These are phyloP conservation scores for Collybia sp. DNA, from an alignment of 768 basidiomycete species.

Conservation along the genomic window DNA sequence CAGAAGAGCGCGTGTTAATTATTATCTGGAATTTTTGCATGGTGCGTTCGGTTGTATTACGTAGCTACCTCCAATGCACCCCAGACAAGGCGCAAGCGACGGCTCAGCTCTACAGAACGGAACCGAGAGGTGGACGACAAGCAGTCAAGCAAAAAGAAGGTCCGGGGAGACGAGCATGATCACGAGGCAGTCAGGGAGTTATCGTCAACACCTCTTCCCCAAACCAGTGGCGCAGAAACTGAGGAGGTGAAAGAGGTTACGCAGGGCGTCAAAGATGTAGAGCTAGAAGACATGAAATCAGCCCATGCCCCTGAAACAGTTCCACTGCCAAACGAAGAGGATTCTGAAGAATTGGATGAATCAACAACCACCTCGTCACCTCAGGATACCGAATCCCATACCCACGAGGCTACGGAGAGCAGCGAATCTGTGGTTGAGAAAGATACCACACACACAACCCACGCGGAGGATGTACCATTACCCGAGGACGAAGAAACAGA, in stretches of 20 bases:
- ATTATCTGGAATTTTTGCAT: slow-evolving; percentile 3
- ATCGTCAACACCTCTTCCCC: slow-evolving; percentile 20
- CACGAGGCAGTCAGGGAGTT: slow-evolving; percentile 11
- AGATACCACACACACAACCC: neutral
- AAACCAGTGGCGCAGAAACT: slow-evolving; percentile 24
- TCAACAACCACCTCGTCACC: neutral
- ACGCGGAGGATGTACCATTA: slow-evolving; percentile 4
- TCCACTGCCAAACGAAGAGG: slow-evolving; percentile 32
- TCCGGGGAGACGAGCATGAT: slow-evolving; percentile 35
- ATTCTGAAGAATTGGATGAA: slow-evolving; percentile 33
- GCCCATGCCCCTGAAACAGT: slow-evolving; percentile 26
- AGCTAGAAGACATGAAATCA: slow-evolving; percentile 41
- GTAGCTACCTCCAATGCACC: slow-evolving; percentile 75
- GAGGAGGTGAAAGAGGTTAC: slow-evolving; percentile 68
- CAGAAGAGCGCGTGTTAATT: slow-evolving; percentile 18
- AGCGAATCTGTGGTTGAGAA: too few species aligned
- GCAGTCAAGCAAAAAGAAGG: slow-evolving; percentile 36
- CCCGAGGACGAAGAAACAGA: slow-evolving; percentile 3
- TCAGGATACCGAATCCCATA: too few species aligned
- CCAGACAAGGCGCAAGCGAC: slow-evolving; percentile 62
- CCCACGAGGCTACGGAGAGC: too few species aligned
- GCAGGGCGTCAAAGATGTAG: slow-evolving; percentile 64
- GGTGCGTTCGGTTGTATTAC: slow-evolving; percentile 11
- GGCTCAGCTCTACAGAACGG: slow-evolving; percentile 45
- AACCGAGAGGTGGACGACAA: slow-evolving; percentile 35